phyloP scores from a whole-genome alignment of 345 rosid species.

The Eucalyptus sp. region DNA sequence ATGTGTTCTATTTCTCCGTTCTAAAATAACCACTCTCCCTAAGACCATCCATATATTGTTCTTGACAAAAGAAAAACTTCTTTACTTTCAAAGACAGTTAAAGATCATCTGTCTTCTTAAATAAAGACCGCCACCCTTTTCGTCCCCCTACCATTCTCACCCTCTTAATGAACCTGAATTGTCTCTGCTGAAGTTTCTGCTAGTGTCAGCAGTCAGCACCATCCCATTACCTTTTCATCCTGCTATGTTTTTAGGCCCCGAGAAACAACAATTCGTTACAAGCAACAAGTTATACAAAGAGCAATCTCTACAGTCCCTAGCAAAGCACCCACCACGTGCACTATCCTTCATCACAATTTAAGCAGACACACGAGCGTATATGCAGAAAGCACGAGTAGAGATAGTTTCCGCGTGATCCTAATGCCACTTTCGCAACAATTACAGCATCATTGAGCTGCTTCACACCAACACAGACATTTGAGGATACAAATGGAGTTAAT shows the following conservation, averaged over 20 bases:
- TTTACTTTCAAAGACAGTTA: background rate
- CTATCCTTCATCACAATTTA: background rate
- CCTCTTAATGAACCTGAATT: background rate
- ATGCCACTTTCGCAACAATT: background rate
- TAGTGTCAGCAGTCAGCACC: background rate
- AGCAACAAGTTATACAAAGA: background rate
- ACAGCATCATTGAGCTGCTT: background rate
- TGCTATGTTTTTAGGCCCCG: background rate
- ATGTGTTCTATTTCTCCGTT: background rate
- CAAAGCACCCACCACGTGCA: background rate
- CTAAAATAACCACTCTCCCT: background rate
- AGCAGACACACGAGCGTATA: background rate
- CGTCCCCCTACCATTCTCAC: background rate
- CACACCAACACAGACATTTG: background rate
- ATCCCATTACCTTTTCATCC: background rate
- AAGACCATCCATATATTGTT: background rate
- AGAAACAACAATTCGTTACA: background rate
- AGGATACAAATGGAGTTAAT: background rate
- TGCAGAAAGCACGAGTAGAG: background rate
- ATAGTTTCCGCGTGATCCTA: background rate
- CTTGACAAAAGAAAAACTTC: background rate
- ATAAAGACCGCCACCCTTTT: background rate
- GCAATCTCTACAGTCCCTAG: background rate
- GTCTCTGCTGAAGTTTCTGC: background rate
- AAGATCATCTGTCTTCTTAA: background rate